Percentiles rank a stretch among this genome's conserved stretches.
Evolutionary conservation across 2,329 filamentous ascomycete species (phyloP).

Genomic region (Trichoderma endophyticum): DNA sequence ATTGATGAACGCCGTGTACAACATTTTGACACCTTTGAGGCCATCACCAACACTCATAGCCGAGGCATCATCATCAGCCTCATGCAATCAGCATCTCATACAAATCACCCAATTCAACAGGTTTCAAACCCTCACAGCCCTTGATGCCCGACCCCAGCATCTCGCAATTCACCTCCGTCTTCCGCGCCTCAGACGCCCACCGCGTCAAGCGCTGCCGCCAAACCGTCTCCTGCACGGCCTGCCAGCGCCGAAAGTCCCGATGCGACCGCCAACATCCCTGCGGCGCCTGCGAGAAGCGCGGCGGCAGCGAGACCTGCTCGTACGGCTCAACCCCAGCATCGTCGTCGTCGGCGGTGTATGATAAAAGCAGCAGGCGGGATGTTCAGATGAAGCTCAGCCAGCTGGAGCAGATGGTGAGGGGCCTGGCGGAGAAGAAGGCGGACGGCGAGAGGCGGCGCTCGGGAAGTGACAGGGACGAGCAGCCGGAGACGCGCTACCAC

Average conservation of each 20-base stretch:
- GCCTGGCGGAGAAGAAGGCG: constrained; percentile 28
- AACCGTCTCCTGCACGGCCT: constrained; percentile 41
- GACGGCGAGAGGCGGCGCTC: not conserved
- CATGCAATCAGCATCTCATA: not conserved
- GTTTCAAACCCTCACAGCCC: not conserved
- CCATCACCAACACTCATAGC: not conserved
- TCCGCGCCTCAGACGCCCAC: constrained; percentile 35
- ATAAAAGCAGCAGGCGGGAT: constrained; percentile 29
- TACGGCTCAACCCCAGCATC: constrained; percentile 29
- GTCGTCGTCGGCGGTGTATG: constrained; percentile 12
- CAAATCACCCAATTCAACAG: not conserved
- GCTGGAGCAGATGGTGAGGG: constrained; percentile 42
- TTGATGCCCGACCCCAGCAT: constrained; percentile 28
- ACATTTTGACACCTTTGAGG: not conserved
- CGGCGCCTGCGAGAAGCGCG: constrained; percentile 39
- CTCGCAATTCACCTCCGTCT: constrained; percentile 29
- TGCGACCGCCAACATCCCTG: constrained; percentile 43
- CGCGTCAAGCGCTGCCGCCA: constrained; percentile 40
- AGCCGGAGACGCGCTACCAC: constrained; percentile 27
- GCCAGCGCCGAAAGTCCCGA: constrained; percentile 42
- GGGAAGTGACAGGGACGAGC: not conserved
- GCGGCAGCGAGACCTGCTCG: constrained; percentile 33
- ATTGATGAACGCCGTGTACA: too few relatives aligned
- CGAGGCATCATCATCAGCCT: not conserved
- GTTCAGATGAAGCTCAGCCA: constrained; percentile 39